Base-by-base conservation (phyloP, 352 stramenopile genomes). In the Elongisporangium prolatum region DNA sequence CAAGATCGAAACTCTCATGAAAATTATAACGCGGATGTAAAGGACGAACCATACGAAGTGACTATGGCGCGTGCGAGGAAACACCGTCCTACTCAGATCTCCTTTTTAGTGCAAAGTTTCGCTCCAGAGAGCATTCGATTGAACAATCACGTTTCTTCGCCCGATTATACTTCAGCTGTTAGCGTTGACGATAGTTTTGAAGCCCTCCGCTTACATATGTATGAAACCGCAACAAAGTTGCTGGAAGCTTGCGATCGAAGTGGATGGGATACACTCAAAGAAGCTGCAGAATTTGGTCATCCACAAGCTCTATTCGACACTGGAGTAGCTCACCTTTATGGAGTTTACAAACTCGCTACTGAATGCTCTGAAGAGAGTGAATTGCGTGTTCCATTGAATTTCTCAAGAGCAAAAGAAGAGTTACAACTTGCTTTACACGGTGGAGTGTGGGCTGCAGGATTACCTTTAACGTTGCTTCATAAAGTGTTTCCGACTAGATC, bases 291-390 rank as follows among this genome's bases (percentile, higher is more conserved):
- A 2, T 40, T 77, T 6, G 74, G 64, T 2, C 63, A 77, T 48
- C 10, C 65, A 20, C 28, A 49, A 20, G 69, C 75, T 7, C 67
- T 72, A 13, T 50, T 34, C 10, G 59, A 69, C 47, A 57, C 73
- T 38, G 75, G 75, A 8, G 55, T 71, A 17, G 63, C 70, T 6
- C 67, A 79, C 21, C 59, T 85, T 14, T 80, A 79, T 40, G 75
- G 75, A 21, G 54, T 37, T 20, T 66, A 67, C 28, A 44, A 24
- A 48, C 44, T 57, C 44, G 48, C 58, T 21, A 20, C 65, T 22
- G 21, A 68, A 21, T 77, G 70, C 48, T 24, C 51, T 34, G 50
- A 24, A 6, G 20, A 52, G 4, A 34, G 10, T 20, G 7, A 50
- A 53, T 16, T 63, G 2, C 38, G 21, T 13, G 50, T 67, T 3